Evolutionary conservation across 331 rosid species (phyloP).

Genomic region (Pyracantha coccinea): DNA sequence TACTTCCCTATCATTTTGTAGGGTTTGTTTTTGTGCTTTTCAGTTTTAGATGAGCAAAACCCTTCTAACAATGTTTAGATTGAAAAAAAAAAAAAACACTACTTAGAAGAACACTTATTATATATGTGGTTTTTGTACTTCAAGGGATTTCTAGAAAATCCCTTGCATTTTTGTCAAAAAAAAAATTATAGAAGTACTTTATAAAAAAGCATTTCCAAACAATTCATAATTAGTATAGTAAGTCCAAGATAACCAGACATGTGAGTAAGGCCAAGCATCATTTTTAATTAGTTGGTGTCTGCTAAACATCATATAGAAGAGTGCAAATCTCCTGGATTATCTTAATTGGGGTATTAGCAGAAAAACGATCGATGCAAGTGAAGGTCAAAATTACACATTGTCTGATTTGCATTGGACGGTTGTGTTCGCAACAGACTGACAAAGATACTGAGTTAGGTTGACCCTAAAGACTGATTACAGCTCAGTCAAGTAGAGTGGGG

Average conservation of each 20-base stretch:
- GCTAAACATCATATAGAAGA: constrained; percentile 27
- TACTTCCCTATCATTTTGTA: too few relatives aligned
- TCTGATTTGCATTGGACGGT: constrained; percentile 66
- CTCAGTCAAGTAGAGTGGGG: constrained; percentile 11
- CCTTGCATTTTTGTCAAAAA: too few relatives aligned
- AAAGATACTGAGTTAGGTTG: constrained; percentile 62
- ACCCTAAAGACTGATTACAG: constrained; percentile 11
- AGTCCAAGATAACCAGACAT: constrained; percentile 35
- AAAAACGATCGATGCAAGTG: constrained; percentile 21
- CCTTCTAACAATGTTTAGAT: too few relatives aligned
- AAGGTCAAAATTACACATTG: constrained; percentile 69
- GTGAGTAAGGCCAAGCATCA: constrained; percentile 33
- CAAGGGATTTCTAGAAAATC: too few relatives aligned
- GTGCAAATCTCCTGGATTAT: constrained; percentile 8
- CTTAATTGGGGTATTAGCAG: constrained; percentile 13
- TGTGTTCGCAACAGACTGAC: constrained; percentile 60
- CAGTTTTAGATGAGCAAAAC: too few relatives aligned
- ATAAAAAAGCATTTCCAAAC: too few relatives aligned
- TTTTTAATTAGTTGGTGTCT: constrained; percentile 28
- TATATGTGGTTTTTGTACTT: too few relatives aligned
- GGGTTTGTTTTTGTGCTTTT: too few relatives aligned
- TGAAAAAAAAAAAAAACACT: too few relatives aligned
- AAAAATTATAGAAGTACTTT: too few relatives aligned
- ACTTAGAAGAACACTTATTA: too few relatives aligned
- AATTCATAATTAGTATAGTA: constrained; percentile 1